phyloP scores from a whole-genome alignment of 106 monocot species.

The Xerophyta viscosa region DNA sequence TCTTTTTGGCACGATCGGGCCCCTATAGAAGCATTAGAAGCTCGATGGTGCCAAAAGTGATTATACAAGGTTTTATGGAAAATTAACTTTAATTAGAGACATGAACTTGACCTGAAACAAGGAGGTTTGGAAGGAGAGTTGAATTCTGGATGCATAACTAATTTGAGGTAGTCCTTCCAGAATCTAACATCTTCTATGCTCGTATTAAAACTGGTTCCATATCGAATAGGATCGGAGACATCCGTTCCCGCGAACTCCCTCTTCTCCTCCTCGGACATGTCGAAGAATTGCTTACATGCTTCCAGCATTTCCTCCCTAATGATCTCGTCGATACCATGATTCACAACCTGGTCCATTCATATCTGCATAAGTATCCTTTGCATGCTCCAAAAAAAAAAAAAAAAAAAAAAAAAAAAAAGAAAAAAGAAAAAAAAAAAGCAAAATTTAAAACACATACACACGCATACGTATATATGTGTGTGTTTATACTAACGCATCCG shows the following conservation, averaged over 20 bases:
- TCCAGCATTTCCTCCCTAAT: conserved; percentile 13
- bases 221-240: conserved; percentile 46
- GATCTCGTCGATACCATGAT: conserved; percentile 28
- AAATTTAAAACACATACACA: too few species aligned
- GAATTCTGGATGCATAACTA: conserved; percentile 49
- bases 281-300: conserved; percentile 7
- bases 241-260: conserved; percentile 17
- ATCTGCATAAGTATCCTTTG: too few species aligned
- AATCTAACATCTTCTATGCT: conserved; percentile 41
- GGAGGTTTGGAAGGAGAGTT: conserved; percentile 43
- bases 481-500: too few species aligned
- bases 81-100: not conserved
- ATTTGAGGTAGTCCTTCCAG: conserved; percentile 66
- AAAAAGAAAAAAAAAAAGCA: too few species aligned
- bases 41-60: too few species aligned
- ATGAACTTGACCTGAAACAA: conserved; percentile 39
- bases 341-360: conserved; percentile 28
- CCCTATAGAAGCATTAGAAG: too few species aligned
- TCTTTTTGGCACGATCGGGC: too few species aligned
- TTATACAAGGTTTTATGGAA: too few species aligned
- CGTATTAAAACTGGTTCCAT: conserved; percentile 66
- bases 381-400: too few species aligned
- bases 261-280: conserved; percentile 50
- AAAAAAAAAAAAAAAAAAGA: too few species aligned
- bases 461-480: too few species aligned